phyloP scores from a whole-genome alignment of 257 asterid genomes.

The Gentiana macrophylla region DNA sequence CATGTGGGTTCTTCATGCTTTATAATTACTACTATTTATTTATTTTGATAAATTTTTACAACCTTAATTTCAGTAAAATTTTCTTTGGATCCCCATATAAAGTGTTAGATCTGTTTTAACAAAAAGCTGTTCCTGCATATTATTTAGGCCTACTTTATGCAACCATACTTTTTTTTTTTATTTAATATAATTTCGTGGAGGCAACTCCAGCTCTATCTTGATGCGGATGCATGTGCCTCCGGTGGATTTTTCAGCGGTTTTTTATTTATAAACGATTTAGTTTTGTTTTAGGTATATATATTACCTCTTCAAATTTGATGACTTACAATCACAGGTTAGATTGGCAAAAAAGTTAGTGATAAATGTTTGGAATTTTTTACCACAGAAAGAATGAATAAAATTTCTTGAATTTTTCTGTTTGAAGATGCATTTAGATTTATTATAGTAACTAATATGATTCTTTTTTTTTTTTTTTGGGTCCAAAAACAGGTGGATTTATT shows the following conservation, averaged over 20 bases:
- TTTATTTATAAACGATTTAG: too few species aligned
- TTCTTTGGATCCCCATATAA: neutral
- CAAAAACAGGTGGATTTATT: constrained; percentile 44
- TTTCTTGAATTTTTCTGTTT: neutral
- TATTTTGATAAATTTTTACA: neutral
- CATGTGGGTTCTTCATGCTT: neutral
- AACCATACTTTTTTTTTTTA: neutral
- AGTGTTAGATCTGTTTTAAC: neutral
- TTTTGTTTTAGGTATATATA: too few species aligned
- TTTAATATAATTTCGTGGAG: neutral
- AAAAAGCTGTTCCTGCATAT: neutral
- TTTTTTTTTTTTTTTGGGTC: neutral
- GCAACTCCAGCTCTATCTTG: neutral
- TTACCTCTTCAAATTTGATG: too few species aligned
- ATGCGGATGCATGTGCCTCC: neutral
- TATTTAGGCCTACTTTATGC: neutral
- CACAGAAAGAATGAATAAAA: neutral
- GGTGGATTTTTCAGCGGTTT: too few species aligned
- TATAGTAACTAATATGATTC: neutral
- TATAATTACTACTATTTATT: neutral
- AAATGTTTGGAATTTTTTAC: too few species aligned
- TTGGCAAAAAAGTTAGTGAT: too few species aligned
- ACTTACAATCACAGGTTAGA: too few species aligned
- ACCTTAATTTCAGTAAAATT: constrained; percentile 8
- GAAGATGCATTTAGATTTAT: neutral